These are phyloP conservation scores for Anthracocystis walkeri DNA, from an alignment of 1,284 basidiomycete species.

Conservation along the genomic window DNA sequence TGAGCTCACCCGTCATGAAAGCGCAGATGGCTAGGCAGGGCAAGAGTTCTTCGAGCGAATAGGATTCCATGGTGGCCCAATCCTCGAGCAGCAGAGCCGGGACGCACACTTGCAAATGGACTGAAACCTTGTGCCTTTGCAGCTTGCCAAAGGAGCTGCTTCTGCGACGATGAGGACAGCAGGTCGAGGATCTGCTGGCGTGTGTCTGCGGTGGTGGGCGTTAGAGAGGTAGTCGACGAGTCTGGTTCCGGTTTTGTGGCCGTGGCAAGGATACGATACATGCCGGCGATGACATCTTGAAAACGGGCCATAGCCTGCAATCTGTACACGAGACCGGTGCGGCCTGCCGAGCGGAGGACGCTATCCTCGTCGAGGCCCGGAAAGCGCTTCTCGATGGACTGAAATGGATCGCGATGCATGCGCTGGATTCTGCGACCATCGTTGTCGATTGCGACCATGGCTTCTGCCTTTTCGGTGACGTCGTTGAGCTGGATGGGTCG, in stretches of 20 bases:
- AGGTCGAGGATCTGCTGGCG: constrained; percentile 36
- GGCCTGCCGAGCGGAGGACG: constrained; percentile 43
- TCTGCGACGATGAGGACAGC: constrained; percentile 21
- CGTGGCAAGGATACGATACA: constrained; percentile 45
- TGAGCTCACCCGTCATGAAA: constrained; percentile 46
- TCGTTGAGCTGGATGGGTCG: constrained; percentile 39
- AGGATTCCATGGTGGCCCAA: constrained; percentile 48
- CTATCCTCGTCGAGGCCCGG: constrained; percentile 50
- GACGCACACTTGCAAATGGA: constrained; percentile 37
- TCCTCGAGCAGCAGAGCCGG: constrained; percentile 45
- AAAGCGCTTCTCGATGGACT: constrained; percentile 42
- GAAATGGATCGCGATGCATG: constrained; percentile 42
- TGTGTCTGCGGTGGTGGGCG: constrained; percentile 29
- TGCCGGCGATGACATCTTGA: constrained; percentile 39
- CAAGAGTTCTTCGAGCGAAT: constrained; percentile 39
- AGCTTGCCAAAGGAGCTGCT: constrained; percentile 34
- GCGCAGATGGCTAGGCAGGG: constrained; percentile 40
- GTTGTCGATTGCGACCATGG: constrained; percentile 40
- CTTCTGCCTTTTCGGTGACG: constrained; percentile 20
- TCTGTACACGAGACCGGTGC: constrained; percentile 46
- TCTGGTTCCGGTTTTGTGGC: constrained; percentile 13
- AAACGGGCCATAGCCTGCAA: constrained; percentile 44
- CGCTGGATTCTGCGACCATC: constrained; percentile 41
- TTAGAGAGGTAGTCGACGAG: not conserved
- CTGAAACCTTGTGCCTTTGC: constrained; percentile 39